Conservation (phyloP, 352 stramenopile genomes). For the Pythium phragmitis region DNA sequence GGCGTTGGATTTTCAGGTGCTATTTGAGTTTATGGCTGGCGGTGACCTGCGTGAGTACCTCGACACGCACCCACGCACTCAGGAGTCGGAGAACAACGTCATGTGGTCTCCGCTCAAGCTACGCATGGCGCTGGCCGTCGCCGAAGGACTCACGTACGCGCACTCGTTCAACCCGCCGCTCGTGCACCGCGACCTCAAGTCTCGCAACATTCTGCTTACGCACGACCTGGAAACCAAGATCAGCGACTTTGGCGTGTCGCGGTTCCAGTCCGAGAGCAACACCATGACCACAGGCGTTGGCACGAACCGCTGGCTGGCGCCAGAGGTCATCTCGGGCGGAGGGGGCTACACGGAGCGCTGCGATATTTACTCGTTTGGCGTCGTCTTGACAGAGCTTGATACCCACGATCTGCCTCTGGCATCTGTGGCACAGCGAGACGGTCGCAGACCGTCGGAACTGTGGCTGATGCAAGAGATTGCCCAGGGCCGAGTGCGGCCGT, state of each 20-base stretch:
- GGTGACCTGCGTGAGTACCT: conserved; percentile 1
- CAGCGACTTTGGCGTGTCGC: conserved; percentile 9
- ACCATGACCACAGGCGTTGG: conserved; percentile 10
- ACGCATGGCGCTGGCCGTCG: background rate
- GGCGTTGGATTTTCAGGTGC: conserved; percentile 1
- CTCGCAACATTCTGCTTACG: conserved; percentile 27
- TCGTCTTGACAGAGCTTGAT: conserved; percentile 55
- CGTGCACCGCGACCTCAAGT: conserved; percentile 46
- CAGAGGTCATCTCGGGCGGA: background rate
- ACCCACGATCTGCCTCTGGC: conserved; percentile 26
- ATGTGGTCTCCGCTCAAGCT: background rate
- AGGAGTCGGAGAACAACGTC: background rate
- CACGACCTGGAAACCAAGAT: background rate
- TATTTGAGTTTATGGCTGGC: conserved; percentile 2
- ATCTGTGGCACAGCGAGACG: background rate
- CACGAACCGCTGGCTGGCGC: conserved; percentile 5
- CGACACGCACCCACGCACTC: background rate
- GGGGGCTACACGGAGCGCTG: conserved; percentile 14
- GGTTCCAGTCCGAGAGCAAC: background rate
- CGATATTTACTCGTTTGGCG: conserved; percentile 62
- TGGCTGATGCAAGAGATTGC: conserved; percentile 5
- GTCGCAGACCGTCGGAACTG: background rate
- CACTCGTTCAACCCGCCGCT: conserved; percentile 44
- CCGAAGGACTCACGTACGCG: conserved; percentile 3
- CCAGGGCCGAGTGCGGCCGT: background rate